Evolutionary conservation across 768 basidiomycete genomes (phyloP).

Genomic region (Paxillus rubicundulus): DNA sequence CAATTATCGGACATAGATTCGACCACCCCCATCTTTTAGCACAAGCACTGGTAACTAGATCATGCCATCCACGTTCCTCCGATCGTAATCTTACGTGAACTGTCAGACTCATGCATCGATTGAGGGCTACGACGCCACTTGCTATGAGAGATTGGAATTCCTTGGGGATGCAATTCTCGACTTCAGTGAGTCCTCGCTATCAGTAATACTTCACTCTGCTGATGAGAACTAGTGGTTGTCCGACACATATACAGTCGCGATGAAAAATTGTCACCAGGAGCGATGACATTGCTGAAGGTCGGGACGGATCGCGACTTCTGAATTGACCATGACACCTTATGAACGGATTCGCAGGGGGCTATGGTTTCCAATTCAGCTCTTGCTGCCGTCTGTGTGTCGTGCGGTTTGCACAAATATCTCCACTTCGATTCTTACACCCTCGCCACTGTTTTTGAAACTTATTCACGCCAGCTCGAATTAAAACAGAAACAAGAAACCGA

Average conservation of each 20-base stretch:
- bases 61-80: neutral
- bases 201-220: neutral
- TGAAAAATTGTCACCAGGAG: slow-evolving; percentile 65
- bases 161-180: slow-evolving; percentile 86
- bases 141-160: slow-evolving; percentile 79
- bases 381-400: slow-evolving; percentile 71
- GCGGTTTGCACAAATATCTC: slow-evolving; percentile 62
- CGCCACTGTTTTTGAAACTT: slow-evolving; percentile 49
- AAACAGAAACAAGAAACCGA: slow-evolving; percentile 47
- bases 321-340: neutral
- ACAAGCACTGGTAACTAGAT: slow-evolving; percentile 63
- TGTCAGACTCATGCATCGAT: slow-evolving; percentile 66
- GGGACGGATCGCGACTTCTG: neutral
- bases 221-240: slow-evolving; percentile 56
- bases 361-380: slow-evolving; percentile 85
- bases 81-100: slow-evolving; percentile 8
- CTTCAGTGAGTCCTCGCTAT: slow-evolving; percentile 52
- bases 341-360: slow-evolving; percentile 49
- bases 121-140: slow-evolving; percentile 51
- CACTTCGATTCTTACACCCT: slow-evolving; percentile 55
- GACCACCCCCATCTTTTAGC: slow-evolving; percentile 59
- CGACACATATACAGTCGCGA: slow-evolving; percentile 66
- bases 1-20: slow-evolving; percentile 63
- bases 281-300: slow-evolving; percentile 78
- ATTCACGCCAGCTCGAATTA: slow-evolving; percentile 45